These are phyloP conservation scores for Exophiala viscosa DNA, from an alignment of 2,329 filamentous ascomycete genomes.

Conservation along the genomic window DNA sequence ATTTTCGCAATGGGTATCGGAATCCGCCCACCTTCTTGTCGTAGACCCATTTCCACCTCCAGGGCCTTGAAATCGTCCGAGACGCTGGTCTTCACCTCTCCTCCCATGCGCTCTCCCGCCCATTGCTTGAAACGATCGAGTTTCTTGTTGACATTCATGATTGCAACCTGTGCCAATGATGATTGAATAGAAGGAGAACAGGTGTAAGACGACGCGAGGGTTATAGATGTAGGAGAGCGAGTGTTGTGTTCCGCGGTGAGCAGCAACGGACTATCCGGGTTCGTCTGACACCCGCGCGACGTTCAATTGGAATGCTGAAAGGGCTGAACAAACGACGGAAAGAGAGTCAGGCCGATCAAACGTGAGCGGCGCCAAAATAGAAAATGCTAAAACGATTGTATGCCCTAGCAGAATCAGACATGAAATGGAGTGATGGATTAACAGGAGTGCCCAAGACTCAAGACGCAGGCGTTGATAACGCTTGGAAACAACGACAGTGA, in stretches of 20 bases:
- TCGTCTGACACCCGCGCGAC: slow-evolving; percentile 6
- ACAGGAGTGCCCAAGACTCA: slow-evolving; percentile 2
- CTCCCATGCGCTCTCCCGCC: slow-evolving; percentile 94
- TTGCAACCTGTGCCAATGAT: slow-evolving; percentile 23
- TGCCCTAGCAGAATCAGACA: slow-evolving; percentile 15
- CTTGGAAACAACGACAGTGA: slow-evolving; percentile 6
- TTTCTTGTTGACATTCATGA: slow-evolving; percentile 73
- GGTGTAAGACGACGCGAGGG: not conserved
- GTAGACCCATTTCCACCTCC: slow-evolving; percentile 83
- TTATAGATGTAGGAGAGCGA: not conserved
- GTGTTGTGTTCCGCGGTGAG: not conserved
- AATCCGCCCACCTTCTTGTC: slow-evolving; percentile 67
- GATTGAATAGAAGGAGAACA: not conserved
- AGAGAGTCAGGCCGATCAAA: slow-evolving; percentile 13
- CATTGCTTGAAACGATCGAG: slow-evolving; percentile 96
- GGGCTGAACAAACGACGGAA: slow-evolving; percentile 8
- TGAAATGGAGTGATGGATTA: slow-evolving; percentile 3
- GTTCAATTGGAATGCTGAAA: slow-evolving; percentile 21
- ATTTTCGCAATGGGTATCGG: not conserved
- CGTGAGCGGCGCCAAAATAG: slow-evolving; percentile 8
- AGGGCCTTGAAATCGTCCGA: slow-evolving; percentile 88
- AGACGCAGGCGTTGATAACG: slow-evolving; percentile 1
- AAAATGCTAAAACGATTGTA: slow-evolving; percentile 21
- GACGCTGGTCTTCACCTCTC: slow-evolving; percentile 78
- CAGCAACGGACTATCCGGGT: slow-evolving; percentile 20